Base-by-base conservation (phyloP, 768 basidiomycete species). In the Infundibulicybe gibba region DNA sequence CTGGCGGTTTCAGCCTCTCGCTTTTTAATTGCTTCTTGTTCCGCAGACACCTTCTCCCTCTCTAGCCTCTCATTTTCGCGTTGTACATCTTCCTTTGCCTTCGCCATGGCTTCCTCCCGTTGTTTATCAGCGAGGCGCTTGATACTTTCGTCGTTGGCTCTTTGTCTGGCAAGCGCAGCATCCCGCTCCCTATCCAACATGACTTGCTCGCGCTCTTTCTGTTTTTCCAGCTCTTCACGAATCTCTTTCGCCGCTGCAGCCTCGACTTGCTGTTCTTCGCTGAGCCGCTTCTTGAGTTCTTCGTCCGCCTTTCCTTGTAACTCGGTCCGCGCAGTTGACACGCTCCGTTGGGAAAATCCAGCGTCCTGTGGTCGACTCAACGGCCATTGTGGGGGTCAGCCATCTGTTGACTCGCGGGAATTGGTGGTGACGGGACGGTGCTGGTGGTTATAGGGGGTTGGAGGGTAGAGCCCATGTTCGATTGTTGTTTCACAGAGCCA, bases 11-110 rank as follows among this genome's bases (percentile, higher is more conserved):
- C 49, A 50, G 45, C 47, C 40, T 47, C 51, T 40, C 40, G 34
- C 35, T 46, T 54, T 53, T 34, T 59, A 51, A 35, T 55, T 21
- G 21, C 46, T 20, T 58, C 56, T 12, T 48, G 53, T 16, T 48
- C 40, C 14, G 50, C 48, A 20, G 43, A 43, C 31, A 48, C 42
- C 19, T 41, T 54, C 33, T 35, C 42, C 45, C 48, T 40, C 38
- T 43, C 33, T 3, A 39, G 40, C 8, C 8, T 25, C 25, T 25
- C 25, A 8, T 8, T 3, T 25, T 25, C 6, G 49, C 32, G 19
- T 41, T 38, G 32, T 15, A 39, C 20, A n/a, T 41, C 31, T 45
- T 49, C 35, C 10, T 21, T 35, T 3, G 35, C n/a, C 15, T 17
- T 38, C 12, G n/a, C 16, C 37, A 17, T 3, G 2, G 17, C 42